Percentiles rank a stretch among this genome's conserved stretches.
Conservation (phyloP, 352 stramenopile species). For the Nothophytophthora sp. region DNA sequence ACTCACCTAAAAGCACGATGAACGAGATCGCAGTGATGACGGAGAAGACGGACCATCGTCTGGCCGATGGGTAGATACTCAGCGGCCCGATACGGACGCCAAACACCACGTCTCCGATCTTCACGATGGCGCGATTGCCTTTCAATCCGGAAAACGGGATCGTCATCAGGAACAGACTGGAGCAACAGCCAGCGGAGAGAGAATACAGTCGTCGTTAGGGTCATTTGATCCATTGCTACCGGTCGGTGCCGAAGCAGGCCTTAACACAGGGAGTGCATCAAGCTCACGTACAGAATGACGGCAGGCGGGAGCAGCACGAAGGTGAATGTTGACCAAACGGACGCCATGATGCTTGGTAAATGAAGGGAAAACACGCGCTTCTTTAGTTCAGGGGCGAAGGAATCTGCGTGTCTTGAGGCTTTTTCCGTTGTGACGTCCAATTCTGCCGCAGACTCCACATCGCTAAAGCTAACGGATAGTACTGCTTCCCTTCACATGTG, state of each 20-base stretch:
- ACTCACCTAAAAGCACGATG: conserved; percentile 48
- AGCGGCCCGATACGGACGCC: conserved; percentile 75
- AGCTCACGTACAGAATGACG: conserved; percentile 65
- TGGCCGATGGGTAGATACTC: too few relatives aligned
- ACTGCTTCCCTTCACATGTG: too few relatives aligned
- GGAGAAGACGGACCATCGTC: too few relatives aligned
- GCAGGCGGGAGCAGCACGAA: conserved; percentile 77
- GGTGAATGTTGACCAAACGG: conserved; percentile 78
- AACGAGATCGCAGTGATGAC: conserved; percentile 80
- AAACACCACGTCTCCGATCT: conserved; percentile 74
- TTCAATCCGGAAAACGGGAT: conserved; percentile 68
- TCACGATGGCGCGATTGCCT: conserved; percentile 70
- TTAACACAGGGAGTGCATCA: background rate
- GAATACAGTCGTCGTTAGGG: too few relatives aligned
- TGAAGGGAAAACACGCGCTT: too few relatives aligned
- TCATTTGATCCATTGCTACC: background rate
- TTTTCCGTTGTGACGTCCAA: too few relatives aligned
- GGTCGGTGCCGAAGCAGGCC: background rate
- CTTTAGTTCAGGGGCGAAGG: too few relatives aligned
- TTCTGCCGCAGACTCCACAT: too few relatives aligned
- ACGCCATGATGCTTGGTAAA: conserved; percentile 35
- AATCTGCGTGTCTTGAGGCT: too few relatives aligned
- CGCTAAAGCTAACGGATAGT: too few relatives aligned
- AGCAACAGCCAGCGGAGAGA: conserved; percentile 46
- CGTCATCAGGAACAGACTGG: too few relatives aligned